Conservation (phyloP, 306 rosid species). For the Lupinus albus region DNA sequence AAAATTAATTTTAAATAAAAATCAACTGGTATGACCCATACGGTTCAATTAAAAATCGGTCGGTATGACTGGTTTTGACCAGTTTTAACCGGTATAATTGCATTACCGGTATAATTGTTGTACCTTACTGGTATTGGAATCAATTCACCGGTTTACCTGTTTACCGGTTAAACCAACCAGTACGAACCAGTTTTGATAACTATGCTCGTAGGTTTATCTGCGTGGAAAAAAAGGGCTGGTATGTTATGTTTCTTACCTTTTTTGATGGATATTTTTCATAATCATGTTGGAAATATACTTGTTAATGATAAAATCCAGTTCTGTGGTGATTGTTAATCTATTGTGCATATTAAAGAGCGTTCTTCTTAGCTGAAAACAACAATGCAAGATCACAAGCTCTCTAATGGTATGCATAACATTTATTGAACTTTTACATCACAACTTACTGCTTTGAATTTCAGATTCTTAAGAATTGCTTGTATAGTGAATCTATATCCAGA, state of each 20-base stretch:
- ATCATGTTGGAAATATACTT: constrained; percentile 8
- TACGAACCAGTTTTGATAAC: too few relatives aligned
- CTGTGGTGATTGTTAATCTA: not conserved
- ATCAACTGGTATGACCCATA: too few relatives aligned
- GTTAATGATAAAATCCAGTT: not conserved
- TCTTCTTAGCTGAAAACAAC: not conserved
- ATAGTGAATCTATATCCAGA: too few relatives aligned
- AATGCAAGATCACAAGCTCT: not conserved
- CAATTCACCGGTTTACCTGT: too few relatives aligned
- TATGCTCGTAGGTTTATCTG: too few relatives aligned
- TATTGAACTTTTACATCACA: not conserved
- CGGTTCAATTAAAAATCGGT: too few relatives aligned
- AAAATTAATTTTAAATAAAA: too few relatives aligned
- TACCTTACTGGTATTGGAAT: too few relatives aligned
- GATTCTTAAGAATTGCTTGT: constrained; percentile 15
- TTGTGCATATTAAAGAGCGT: constrained; percentile 13
- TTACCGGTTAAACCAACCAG: too few relatives aligned
- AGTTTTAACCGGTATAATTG: too few relatives aligned
- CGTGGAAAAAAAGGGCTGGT: not conserved
- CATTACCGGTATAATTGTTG: too few relatives aligned
- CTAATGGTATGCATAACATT: constrained; percentile 1
- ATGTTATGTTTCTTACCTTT: not conserved
- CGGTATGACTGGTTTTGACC: too few relatives aligned
- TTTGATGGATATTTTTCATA: not conserved
- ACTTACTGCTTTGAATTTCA: not conserved